These are phyloP conservation scores for Auxenochlorella pyrenoidosa DNA, from an alignment of 139 green algal species.

Conservation along the genomic window DNA sequence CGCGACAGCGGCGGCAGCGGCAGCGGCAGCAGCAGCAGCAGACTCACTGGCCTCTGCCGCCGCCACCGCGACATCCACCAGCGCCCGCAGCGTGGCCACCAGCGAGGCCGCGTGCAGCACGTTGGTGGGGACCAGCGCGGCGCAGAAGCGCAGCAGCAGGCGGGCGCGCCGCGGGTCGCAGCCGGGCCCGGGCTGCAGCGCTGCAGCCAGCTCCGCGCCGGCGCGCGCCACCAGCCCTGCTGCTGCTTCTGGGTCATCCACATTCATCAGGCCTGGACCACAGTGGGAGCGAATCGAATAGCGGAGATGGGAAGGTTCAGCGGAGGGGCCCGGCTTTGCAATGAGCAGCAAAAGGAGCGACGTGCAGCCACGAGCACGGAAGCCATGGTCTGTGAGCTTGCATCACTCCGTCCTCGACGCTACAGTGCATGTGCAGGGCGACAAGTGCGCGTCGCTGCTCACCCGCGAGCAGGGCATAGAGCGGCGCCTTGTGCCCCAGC, in stretches of 20 bases:
- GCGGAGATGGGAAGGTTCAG: too few species aligned
- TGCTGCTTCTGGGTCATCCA: conserved; percentile 56
- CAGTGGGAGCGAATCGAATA: background rate
- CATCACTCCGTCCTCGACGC: background rate
- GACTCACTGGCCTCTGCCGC: conserved; percentile 15
- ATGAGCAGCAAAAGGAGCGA: background rate
- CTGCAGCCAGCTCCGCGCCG: conserved; percentile 30
- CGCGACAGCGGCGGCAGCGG: background rate
- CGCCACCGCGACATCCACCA: conserved; percentile 58
- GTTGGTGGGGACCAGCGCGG: conserved; percentile 58
- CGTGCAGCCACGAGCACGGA: background rate
- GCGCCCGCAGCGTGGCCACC: conserved; percentile 47
- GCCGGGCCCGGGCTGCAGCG: conserved; percentile 34
- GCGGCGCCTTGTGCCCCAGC: conserved; percentile 72
- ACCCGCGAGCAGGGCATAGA: conserved; percentile 83
- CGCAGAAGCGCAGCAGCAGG: conserved; percentile 77
- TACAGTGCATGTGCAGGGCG: too few species aligned
- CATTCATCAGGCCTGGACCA: conserved; percentile 59
- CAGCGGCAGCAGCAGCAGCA: background rate
- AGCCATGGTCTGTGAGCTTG: background rate
- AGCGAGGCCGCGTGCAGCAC: conserved; percentile 64
- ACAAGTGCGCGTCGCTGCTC: conserved; percentile 3
- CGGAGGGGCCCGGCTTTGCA: background rate
- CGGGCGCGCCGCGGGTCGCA: conserved; percentile 50
- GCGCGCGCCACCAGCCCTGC: conserved; percentile 35